Evolutionary conservation across 768 basidiomycete species (phyloP).

Genomic region (Tylopilus rubrobrunneus): DNA sequence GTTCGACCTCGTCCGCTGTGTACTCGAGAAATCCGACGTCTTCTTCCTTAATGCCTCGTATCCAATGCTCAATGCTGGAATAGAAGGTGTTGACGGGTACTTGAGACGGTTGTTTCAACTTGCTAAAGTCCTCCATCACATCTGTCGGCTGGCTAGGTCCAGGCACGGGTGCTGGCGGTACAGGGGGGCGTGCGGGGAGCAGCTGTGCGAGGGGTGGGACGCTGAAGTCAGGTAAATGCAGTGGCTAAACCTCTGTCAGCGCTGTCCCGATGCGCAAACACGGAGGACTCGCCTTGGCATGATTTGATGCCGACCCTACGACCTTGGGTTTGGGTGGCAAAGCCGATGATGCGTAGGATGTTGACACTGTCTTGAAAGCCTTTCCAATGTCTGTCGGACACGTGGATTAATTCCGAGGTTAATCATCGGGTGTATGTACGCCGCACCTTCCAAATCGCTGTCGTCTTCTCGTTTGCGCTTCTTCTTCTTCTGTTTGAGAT

Average conservation of each 20-base stretch:
- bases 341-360: slow-evolving; percentile 36
- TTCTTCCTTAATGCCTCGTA: slow-evolving; percentile 88
- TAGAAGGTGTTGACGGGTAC: slow-evolving; percentile 76
- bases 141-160: slow-evolving; percentile 82
- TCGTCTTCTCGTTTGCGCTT: slow-evolving; percentile 80
- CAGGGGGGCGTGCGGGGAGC: slow-evolving; percentile 57
- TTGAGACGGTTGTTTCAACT: slow-evolving; percentile 72
- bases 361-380: slow-evolving; percentile 58
- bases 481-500: slow-evolving; percentile 76
- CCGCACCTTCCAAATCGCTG: slow-evolving; percentile 67
- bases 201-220: slow-evolving; percentile 49
- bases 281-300: slow-evolving; percentile 45
- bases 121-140: slow-evolving; percentile 87
- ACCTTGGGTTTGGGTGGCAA: slow-evolving; percentile 56
- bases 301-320: slow-evolving; percentile 38
- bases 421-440: slow-evolving; percentile 9
- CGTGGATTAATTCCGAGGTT: slow-evolving; percentile 5
- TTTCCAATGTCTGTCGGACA: slow-evolving; percentile 44
- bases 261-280: background rate
- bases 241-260: slow-evolving; percentile 23
- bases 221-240: slow-evolving; percentile 56
- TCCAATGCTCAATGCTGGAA: slow-evolving; percentile 83
- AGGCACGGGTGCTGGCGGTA: slow-evolving; percentile 61
- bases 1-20: slow-evolving; percentile 85
- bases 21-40: slow-evolving; percentile 92